Conservation (phyloP, 805 yeast species). For the Pichia ethanolica region DNA sequence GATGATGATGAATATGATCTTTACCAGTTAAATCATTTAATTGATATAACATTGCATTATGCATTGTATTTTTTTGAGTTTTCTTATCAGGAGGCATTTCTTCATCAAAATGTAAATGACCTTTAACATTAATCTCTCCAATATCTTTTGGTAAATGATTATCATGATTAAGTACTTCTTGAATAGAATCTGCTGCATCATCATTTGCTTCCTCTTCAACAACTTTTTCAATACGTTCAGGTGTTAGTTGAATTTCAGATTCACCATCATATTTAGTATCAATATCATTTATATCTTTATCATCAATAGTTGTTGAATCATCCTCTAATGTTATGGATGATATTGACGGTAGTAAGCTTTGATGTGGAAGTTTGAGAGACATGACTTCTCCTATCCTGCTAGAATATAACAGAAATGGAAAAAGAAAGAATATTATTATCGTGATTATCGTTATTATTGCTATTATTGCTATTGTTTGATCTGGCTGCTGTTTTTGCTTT, state of each 20-base stretch:
- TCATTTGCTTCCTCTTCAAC: slow-evolving; percentile 2
- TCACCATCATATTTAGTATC: not conserved
- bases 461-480: too few species aligned
- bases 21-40: slow-evolving; percentile 1
- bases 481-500: too few species aligned
- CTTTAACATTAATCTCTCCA: slow-evolving; percentile 11
- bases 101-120: slow-evolving; percentile 12
- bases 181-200: slow-evolving; percentile 1
- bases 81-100: slow-evolving; percentile 21
- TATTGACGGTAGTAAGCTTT: not conserved
- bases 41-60: slow-evolving; percentile 25
- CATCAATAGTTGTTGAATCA: not conserved
- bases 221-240: not conserved
- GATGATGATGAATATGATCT: slow-evolving; percentile 11
- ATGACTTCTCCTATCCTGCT: not conserved
- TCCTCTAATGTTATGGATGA: not conserved
- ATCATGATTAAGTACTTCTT: slow-evolving; percentile 3
- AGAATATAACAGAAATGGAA: too few species aligned
- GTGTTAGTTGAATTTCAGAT: not conserved
- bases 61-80: slow-evolving; percentile 23
- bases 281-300: not conserved
- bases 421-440: too few species aligned
- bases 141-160: slow-evolving; percentile 10
- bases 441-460: too few species aligned
- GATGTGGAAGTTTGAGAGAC: not conserved